Evolutionary conservation across 176 grass and related monocot genomes (phyloP).

Genomic region (Aegilops longissima): DNA sequence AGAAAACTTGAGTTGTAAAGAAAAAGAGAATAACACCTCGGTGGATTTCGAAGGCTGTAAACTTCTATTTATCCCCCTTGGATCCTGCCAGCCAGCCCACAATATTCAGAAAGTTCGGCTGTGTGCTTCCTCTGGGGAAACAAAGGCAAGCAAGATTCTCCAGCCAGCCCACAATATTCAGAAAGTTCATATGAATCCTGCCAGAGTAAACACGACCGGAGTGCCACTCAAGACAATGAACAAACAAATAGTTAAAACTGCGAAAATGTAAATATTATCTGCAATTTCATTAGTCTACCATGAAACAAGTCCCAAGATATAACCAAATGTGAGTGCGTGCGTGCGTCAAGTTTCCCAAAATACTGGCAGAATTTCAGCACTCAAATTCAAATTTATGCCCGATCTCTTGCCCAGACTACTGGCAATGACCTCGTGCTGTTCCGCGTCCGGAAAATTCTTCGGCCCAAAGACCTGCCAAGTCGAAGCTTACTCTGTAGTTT

Average conservation of each 20-base stretch:
- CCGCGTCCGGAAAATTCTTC: too few relatives aligned
- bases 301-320: not conserved
- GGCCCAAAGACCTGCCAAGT: not conserved
- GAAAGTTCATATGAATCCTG: not conserved
- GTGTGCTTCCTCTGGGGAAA: not conserved
- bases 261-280: not conserved
- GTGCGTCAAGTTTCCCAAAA: not conserved
- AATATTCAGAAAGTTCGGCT: too few relatives aligned
- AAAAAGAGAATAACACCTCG: not conserved
- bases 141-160: not conserved
- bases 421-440: not conserved
- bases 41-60: not conserved
- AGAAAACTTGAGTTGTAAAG: not conserved
- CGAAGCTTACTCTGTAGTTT: constrained; percentile 8
- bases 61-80: not conserved
- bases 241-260: not conserved
- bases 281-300: not conserved
- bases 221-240: not conserved
- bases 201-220: not conserved
- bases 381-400: constrained; percentile 7
- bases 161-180: not conserved
- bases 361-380: not conserved
- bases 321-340: not conserved
- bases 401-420: not conserved
- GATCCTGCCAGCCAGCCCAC: too few relatives aligned